Evolutionary conservation across 23 red algal species (phyloP).

Genomic region (Gracilaria vermiculophylla): DNA sequence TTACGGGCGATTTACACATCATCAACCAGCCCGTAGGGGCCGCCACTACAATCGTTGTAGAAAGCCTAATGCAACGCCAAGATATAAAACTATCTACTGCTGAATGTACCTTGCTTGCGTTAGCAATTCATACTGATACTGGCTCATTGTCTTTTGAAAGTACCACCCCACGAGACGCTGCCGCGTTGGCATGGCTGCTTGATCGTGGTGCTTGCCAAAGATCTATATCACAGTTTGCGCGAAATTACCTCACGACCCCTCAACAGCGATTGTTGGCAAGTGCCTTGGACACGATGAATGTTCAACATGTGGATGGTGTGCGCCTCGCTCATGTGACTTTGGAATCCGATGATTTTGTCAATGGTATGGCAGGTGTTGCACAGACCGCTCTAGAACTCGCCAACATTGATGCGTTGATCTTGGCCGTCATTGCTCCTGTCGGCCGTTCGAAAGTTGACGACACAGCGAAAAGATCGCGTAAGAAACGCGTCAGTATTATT

Average conservation of each 20-base stretch:
- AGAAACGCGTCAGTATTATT: slow-evolving; percentile 47
- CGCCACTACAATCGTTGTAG: slow-evolving; percentile 54
- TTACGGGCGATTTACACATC: slow-evolving; percentile 7
- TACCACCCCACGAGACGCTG: slow-evolving; percentile 58
- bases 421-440: slow-evolving; percentile 6
- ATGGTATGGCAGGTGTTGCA: slow-evolving; percentile 61
- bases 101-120: slow-evolving; percentile 57
- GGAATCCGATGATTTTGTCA: slow-evolving; percentile 52
- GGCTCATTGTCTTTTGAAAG: slow-evolving; percentile 46
- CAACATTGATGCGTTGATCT: slow-evolving; percentile 40
- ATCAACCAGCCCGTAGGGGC: slow-evolving; percentile 49
- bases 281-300: slow-evolving; percentile 41
- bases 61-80: slow-evolving; percentile 27
- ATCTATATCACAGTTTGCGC: slow-evolving; percentile 53
- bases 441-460: neutral
- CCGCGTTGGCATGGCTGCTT: slow-evolving; percentile 48
- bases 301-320: neutral
- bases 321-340: slow-evolving; percentile 25
- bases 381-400: slow-evolving; percentile 39
- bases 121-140: slow-evolving; percentile 67
- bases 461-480: neutral
- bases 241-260: slow-evolving; percentile 31
- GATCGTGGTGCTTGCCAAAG: slow-evolving; percentile 46
- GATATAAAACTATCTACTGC: slow-evolving; percentile 12
- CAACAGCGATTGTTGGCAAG: slow-evolving; percentile 52